These are phyloP conservation scores for Pseudopithomyces maydicus DNA, from an alignment of 2,329 filamentous ascomycete species.

Conservation along the genomic window DNA sequence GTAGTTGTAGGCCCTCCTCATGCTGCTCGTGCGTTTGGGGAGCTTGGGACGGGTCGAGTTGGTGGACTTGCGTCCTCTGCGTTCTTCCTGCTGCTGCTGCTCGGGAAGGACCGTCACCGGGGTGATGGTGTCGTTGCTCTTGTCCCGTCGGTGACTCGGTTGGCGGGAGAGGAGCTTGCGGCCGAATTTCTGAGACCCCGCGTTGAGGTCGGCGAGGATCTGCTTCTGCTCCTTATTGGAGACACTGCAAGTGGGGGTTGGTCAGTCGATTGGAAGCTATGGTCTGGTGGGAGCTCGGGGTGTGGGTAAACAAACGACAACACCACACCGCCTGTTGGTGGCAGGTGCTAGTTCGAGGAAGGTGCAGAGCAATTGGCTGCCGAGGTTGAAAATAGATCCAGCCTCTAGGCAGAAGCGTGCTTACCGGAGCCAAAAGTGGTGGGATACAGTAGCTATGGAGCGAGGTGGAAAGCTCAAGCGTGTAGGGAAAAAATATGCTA, in stretches of 20 bases:
- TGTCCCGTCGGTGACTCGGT: conserved; percentile 26
- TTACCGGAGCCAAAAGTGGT: conserved; percentile 10
- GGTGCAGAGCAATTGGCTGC: conserved; percentile 4
- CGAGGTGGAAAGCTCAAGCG: background rate
- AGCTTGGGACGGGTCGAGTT: conserved; percentile 37
- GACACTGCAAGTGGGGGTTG: conserved; percentile 26
- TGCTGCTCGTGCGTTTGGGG: conserved; percentile 45
- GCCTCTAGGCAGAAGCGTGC: conserved; percentile 5
- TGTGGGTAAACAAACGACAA: conserved; percentile 17
- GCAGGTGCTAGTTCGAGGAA: conserved; percentile 3
- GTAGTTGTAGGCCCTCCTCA: conserved; percentile 48
- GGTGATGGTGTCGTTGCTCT: conserved; percentile 31
- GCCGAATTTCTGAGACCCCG: conserved; percentile 43
- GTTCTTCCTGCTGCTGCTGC: conserved; percentile 29
- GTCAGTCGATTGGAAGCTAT: conserved; percentile 8
- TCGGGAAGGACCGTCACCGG: conserved; percentile 31
- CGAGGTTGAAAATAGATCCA: background rate
- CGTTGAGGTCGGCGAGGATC: conserved; percentile 46
- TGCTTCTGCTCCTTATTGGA: conserved; percentile 45
- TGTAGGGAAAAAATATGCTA: conserved; percentile 19
- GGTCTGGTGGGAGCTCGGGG: background rate
- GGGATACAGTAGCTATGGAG: conserved; percentile 2
- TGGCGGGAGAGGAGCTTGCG: conserved; percentile 35
- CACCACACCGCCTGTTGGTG: conserved; percentile 3
- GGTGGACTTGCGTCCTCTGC: conserved; percentile 40